Percentiles rank a stretch among this genome's conserved stretches.
phyloP scores from a whole-genome alignment of 2,329 filamentous ascomycete species.

The Elsinoe perseae region DNA sequence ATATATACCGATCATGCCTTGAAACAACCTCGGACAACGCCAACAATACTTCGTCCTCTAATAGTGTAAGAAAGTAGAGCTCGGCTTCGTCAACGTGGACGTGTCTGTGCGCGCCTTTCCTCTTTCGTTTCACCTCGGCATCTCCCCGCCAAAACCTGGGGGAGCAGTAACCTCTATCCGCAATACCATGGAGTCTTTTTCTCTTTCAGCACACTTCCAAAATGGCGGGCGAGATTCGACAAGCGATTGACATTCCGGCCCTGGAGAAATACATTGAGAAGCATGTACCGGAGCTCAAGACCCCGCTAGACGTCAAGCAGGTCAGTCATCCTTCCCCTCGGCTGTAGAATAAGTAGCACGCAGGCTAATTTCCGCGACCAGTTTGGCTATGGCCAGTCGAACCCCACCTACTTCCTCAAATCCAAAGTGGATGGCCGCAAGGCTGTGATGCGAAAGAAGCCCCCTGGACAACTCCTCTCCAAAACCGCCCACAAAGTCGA shows the following conservation, averaged over 20 bases:
- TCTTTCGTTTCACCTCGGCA: slow-evolving; percentile 12
- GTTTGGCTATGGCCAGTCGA: slow-evolving; percentile 97
- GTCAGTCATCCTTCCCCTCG: slow-evolving; percentile 38
- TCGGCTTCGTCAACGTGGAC: not conserved
- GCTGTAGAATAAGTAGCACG: not conserved
- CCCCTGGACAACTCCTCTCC: slow-evolving; percentile 85
- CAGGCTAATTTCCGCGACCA: slow-evolving; percentile 33
- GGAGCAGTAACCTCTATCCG: slow-evolving; percentile 1
- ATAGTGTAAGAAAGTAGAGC: not conserved
- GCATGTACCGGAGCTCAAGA: slow-evolving; percentile 75
- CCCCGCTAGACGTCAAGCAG: slow-evolving; percentile 82
- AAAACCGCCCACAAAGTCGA: slow-evolving; percentile 95
- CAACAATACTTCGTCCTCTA: not conserved
- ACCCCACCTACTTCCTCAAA: slow-evolving; percentile 90
- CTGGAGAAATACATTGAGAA: slow-evolving; percentile 70
- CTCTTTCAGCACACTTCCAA: not conserved
- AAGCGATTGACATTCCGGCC: slow-evolving; percentile 76
- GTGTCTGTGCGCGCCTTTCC: not conserved
- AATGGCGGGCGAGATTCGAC: slow-evolving; percentile 82
- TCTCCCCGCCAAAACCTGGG: slow-evolving; percentile 14
- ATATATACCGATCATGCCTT: too few species aligned
- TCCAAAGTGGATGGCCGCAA: slow-evolving; percentile 61
- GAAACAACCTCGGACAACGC: not conserved
- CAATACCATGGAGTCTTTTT: not conserved
- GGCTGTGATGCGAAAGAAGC: slow-evolving; percentile 87